Percentiles rank a stretch among this genome's conserved stretches.
Evolutionary conservation across 2,329 filamentous ascomycete species (phyloP).

Genomic region (Scedosporium dehoogii): DNA sequence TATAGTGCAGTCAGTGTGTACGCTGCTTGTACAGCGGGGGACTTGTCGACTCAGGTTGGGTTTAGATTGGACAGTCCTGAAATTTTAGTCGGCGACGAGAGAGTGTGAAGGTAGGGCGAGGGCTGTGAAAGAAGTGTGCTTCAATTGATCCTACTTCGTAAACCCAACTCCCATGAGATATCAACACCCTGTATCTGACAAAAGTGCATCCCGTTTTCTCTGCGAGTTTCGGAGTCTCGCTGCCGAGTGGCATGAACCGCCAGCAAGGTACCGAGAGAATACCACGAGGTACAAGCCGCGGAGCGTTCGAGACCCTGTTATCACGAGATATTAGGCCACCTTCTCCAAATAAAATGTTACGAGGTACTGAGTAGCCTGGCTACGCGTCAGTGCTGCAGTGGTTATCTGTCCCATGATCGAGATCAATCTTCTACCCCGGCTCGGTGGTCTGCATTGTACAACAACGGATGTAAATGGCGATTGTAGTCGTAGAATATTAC

Average conservation of each 20-base stretch:
- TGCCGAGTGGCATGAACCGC: slow-evolving; percentile 33
- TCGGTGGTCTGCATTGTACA: not conserved
- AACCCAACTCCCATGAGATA: slow-evolving; percentile 5
- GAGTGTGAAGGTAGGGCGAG: too few relatives aligned
- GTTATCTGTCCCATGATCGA: not conserved
- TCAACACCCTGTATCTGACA: slow-evolving; percentile 8
- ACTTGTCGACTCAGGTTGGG: slow-evolving; percentile 36
- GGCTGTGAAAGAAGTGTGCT: too few relatives aligned
- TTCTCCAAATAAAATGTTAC: not conserved
- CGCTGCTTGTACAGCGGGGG: not conserved
- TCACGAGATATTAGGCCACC: slow-evolving; percentile 23
- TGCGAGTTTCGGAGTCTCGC: slow-evolving; percentile 32
- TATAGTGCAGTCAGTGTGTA: not conserved
- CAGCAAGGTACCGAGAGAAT: slow-evolving; percentile 42
- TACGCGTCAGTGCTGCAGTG: not conserved
- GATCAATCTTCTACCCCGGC: slow-evolving; percentile 4
- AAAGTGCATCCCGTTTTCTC: too few relatives aligned
- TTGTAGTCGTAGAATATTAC: too few relatives aligned
- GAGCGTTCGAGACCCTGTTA: slow-evolving; percentile 40
- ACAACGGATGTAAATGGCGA: not conserved
- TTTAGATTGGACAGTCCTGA: slow-evolving; percentile 25
- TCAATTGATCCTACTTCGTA: too few relatives aligned
- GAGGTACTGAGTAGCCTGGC: not conserved
- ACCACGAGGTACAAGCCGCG: slow-evolving; percentile 24
- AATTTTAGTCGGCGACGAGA: too few relatives aligned